Evolutionary conservation across 1,284 basidiomycete species (phyloP).

Genomic region (Tilletia indica): DNA sequence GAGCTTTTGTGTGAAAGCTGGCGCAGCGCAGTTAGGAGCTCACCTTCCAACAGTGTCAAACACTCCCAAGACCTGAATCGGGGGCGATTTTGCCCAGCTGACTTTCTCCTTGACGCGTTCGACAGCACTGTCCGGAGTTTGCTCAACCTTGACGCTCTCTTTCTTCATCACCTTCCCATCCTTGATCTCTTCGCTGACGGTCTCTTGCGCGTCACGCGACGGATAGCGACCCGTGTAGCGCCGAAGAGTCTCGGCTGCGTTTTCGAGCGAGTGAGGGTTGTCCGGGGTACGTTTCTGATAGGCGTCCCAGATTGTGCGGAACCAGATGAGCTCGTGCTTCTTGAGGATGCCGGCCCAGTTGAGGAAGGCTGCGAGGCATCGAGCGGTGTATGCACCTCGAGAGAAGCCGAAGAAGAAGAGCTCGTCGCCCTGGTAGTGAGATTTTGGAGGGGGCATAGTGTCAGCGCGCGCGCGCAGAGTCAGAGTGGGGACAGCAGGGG

Average conservation of each 20-base stretch:
- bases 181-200: slow-evolving; percentile 24
- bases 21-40: neutral
- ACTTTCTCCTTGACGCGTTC: slow-evolving; percentile 21
- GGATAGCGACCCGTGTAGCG: slow-evolving; percentile 31
- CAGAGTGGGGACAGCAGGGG: too few species aligned
- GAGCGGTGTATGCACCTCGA: slow-evolving; percentile 19
- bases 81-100: slow-evolving; percentile 26
- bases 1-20: neutral
- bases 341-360: slow-evolving; percentile 20
- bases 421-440: slow-evolving; percentile 40
- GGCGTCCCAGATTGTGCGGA: slow-evolving; percentile 39
- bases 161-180: slow-evolving; percentile 23
- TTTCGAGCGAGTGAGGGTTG: slow-evolving; percentile 27
- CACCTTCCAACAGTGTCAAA: slow-evolving; percentile 36
- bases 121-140: slow-evolving; percentile 39
- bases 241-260: slow-evolving; percentile 32
- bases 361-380: slow-evolving; percentile 19
- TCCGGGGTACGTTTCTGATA: slow-evolving; percentile 37
- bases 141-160: slow-evolving; percentile 32
- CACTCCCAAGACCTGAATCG: slow-evolving; percentile 40
- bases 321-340: slow-evolving; percentile 30
- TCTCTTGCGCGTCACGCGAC: slow-evolving; percentile 22
- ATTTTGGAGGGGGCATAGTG: too few species aligned
- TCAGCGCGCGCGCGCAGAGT: too few species aligned
- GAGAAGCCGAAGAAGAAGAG: slow-evolving; percentile 57